Conservation (phyloP, 371 early-diverging fungal genomes). For the Ecytonucleospora hepatopenaei region DNA sequence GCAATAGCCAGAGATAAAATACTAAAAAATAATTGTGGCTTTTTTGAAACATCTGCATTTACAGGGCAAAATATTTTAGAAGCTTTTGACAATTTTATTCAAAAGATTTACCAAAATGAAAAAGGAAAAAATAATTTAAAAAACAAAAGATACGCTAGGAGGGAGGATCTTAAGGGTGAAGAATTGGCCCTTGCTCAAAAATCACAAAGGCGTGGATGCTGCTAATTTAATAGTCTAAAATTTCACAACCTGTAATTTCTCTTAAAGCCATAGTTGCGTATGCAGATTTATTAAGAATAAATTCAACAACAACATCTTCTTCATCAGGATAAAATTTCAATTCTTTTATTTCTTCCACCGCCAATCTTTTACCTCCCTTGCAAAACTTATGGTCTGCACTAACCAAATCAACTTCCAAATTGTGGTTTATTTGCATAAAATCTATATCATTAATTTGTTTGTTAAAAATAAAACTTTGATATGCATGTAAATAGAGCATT, state of each 20-base stretch:
- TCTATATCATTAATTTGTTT: no score
- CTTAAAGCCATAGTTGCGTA: not conserved
- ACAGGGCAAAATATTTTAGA: conserved; percentile 74
- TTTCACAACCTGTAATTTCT: not conserved
- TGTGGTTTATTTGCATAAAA: no score
- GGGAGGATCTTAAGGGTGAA: conserved; percentile 18
- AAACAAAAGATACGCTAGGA: conserved; percentile 5
- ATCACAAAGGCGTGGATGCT: conserved; percentile 7
- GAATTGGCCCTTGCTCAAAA: not conserved
- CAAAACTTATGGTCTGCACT: not conserved
- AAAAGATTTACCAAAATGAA: conserved; percentile 61
- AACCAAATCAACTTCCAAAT: not conserved
- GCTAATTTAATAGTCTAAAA: conserved; percentile 15
- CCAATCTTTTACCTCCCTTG: not conserved
- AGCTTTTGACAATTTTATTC: conserved; percentile 71
- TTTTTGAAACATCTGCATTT: conserved; percentile 79
- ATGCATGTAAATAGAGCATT: conserved; percentile 83
- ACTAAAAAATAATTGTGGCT: conserved; percentile 63
- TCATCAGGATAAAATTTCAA: not conserved
- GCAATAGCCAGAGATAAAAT: conserved; percentile 89
- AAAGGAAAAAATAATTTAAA: conserved; percentile 18
- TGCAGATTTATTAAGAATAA: not conserved
- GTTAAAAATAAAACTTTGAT: conserved; percentile 92
- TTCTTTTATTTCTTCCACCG: not conserved
- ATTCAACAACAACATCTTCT: not conserved